These are phyloP conservation scores for Aspergillus fumigatiaffinis DNA, from an alignment of 2,329 filamentous ascomycete species.

Conservation along the genomic window DNA sequence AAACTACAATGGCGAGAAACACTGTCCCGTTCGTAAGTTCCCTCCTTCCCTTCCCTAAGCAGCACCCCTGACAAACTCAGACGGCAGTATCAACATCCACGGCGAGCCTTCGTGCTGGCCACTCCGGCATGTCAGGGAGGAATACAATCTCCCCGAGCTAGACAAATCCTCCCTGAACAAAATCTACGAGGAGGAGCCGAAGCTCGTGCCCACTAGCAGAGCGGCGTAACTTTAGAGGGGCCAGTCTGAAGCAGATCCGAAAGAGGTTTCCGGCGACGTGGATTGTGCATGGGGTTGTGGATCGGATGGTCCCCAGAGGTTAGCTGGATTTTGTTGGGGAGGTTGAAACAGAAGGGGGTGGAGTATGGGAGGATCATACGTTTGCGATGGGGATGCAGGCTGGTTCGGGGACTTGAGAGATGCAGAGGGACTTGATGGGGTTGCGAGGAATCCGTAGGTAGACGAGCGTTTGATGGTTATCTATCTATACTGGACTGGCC, in stretches of 20 bases:
- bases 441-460: constrained; percentile 3
- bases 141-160: no score
- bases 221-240: no score
- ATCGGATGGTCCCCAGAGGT: constrained; percentile 39
- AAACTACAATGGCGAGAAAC: constrained; percentile 2
- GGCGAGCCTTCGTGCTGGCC: no score
- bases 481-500: not conserved
- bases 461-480: not conserved
- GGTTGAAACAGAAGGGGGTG: constrained; percentile 27
- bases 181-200: no score
- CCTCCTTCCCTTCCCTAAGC: not conserved
- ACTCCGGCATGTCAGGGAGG: no score
- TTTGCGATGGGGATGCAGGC: constrained; percentile 43
- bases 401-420: constrained; percentile 30
- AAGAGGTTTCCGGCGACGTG: no score
- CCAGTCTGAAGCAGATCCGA: no score
- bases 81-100: constrained; percentile 39
- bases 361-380: constrained; percentile 41
- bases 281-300: no score
- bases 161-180: no score
- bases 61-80: no score
- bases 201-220: no score
- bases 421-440: constrained; percentile 23
- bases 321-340: constrained; percentile 28
- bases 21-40: constrained; percentile 22